Base-by-base conservation (phyloP, 1,139 yeast genomes). In the Debaryomyces robertsiae region DNA sequence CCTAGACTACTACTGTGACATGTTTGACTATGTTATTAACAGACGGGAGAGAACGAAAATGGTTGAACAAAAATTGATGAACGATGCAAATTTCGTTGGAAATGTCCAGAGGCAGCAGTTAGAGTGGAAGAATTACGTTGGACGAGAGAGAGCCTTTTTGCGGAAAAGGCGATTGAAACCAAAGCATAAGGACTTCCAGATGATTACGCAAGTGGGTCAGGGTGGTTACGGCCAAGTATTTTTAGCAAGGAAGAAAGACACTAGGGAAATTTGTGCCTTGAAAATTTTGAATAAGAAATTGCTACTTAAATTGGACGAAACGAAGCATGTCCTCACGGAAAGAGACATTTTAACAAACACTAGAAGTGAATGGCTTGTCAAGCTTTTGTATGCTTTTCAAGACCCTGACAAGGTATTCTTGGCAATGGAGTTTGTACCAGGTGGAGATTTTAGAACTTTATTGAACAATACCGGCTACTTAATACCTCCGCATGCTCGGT, bases 391-490 rank as follows among this genome's bases (percentile, higher is more conserved):
- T 61, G 96, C 98, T 3, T 94, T 94, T 67, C 99, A 94, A 61
- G 98, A 93, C 63, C 69, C 84, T 0, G 93, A 86, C 46, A 87
- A 87, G 60, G 88, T 94, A 30, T 94, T 88, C 54, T 73, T 94
- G 55, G 98, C 98, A 2, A 94, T 94, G 99, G 98, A 94, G 61
- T 94, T 88, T 63, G 98, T 94, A 7, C 97, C 98, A 3, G 99
- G 99, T 45, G 99, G 99, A 38, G 99, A 94, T 61, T 94, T 89
- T 69, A 82, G 99, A 59, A 94, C 98, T 1, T 69, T 94, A 49
- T 77, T 94, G 50, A 91, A 90, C 63, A 93, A 91, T 59, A 91
- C 98, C 4, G 96, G 96, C 27, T 87, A 87, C 44, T 71, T 94
- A 53, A 88, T 88, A 46, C 96, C 98, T 4, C 90, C 95, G 5